Percentiles rank a stretch among this genome's conserved stretches.
These are phyloP conservation scores for Petrea volubilis DNA, from an alignment of 257 asterid genomes.

Conservation along the genomic window DNA sequence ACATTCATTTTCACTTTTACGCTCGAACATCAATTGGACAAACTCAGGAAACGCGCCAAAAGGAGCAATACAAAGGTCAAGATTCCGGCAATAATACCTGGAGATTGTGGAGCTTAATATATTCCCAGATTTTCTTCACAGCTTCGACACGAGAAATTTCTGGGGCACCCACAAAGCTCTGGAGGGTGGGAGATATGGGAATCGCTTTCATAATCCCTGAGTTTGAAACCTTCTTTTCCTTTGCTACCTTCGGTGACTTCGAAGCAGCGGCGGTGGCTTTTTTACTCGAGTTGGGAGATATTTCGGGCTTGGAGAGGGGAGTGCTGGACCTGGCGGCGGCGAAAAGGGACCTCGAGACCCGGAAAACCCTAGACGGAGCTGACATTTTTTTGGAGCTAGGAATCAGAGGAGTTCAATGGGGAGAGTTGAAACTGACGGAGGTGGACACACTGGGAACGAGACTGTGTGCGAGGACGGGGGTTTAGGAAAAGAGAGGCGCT, in stretches of 20 bases:
- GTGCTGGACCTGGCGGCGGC: conserved; percentile 39
- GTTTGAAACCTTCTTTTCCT: conserved; percentile 22
- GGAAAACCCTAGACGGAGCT: conserved; percentile 34
- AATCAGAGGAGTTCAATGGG: conserved; percentile 8
- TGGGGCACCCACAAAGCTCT: conserved; percentile 50
- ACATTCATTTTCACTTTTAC: neutral
- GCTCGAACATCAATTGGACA: neutral
- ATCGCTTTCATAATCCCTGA: conserved; percentile 34
- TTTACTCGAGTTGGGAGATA: conserved; percentile 29
- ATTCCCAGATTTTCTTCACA: conserved; percentile 60
- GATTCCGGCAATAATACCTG: conserved; percentile 35
- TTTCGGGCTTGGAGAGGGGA: conserved; percentile 31
- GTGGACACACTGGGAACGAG: neutral
- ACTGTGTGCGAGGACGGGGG: neutral
- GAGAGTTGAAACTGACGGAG: conserved; percentile 17
- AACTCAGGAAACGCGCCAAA: neutral
- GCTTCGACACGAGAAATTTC: conserved; percentile 54
- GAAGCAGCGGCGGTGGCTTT: conserved; percentile 27
- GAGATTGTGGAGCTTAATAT: conserved; percentile 59
- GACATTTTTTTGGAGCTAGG: conserved; percentile 31
- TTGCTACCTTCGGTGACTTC: conserved; percentile 18
- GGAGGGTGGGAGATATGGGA: conserved; percentile 51
- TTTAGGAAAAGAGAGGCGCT: neutral
- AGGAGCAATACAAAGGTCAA: neutral
- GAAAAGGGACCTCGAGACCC: conserved; percentile 39